These are phyloP conservation scores for Simmondsia chinensis DNA, from an alignment of 148 eudicot species.

Conservation along the genomic window DNA sequence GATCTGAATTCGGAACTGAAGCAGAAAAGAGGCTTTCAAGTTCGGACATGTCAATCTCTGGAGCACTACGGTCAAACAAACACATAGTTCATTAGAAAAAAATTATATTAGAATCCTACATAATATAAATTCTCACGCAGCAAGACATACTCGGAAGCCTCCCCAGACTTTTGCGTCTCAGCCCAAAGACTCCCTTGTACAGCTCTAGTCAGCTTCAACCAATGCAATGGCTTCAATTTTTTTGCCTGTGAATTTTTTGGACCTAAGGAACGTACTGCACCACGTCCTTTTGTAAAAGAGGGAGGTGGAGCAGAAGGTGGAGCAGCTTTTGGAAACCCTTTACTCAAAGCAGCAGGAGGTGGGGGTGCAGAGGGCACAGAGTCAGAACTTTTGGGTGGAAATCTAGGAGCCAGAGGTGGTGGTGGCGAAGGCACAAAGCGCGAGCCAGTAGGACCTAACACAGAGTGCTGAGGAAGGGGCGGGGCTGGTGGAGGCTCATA, in stretches of 20 bases:
- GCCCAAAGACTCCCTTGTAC: slow-evolving; percentile 97
- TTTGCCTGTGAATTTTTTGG: slow-evolving; percentile 37
- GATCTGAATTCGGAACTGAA: slow-evolving; percentile 49
- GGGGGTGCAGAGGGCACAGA: slow-evolving; percentile 43
- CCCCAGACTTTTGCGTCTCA: slow-evolving; percentile 69
- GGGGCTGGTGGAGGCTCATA: slow-evolving; percentile 17
- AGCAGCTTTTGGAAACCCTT: slow-evolving; percentile 21
- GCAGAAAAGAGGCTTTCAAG: slow-evolving; percentile 79
- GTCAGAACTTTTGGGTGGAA: slow-evolving; percentile 6
- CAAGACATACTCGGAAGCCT: slow-evolving; percentile 49
- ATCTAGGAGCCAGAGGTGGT: slow-evolving; percentile 29
- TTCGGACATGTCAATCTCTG: slow-evolving; percentile 91
- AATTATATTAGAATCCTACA: not conserved
- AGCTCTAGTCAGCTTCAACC: slow-evolving; percentile 83
- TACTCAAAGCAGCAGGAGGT: slow-evolving; percentile 29
- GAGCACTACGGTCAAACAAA: slow-evolving; percentile 48
- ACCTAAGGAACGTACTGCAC: slow-evolving; percentile 27
- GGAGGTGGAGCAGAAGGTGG: slow-evolving; percentile 57
- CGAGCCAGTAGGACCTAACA: slow-evolving; percentile 6
- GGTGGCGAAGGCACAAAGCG: slow-evolving; percentile 33
- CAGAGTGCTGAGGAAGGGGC: slow-evolving; percentile 16
- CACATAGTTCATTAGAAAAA: slow-evolving; percentile 1
- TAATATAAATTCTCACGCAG: not conserved
- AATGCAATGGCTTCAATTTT: slow-evolving; percentile 86
- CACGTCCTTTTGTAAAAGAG: slow-evolving; percentile 31